Evolutionary conservation across 2,329 filamentous ascomycete species (phyloP).

Genomic region (Fusarium poae): DNA sequence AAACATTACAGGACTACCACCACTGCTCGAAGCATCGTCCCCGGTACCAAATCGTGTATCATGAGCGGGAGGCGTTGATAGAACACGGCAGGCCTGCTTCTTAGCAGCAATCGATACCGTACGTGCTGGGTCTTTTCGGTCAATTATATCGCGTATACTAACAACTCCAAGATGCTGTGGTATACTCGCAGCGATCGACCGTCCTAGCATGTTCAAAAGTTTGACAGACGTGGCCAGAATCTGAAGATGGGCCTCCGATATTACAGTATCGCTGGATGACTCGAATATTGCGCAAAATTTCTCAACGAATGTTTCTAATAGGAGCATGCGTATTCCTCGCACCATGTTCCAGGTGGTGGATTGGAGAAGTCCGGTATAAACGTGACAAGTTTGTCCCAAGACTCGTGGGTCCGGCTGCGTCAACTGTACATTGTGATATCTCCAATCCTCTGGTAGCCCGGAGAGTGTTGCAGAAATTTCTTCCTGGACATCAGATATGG

Average conservation of each 20-base stretch:
- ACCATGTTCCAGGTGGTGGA: slow-evolving; percentile 64
- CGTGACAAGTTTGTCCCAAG: slow-evolving; percentile 58
- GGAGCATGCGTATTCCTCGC: slow-evolving; percentile 60
- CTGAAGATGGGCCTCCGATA: slow-evolving; percentile 52
- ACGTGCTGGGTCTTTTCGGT: slow-evolving; percentile 33
- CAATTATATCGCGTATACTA: slow-evolving; percentile 55
- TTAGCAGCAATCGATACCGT: slow-evolving; percentile 49
- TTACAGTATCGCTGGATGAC: slow-evolving; percentile 38
- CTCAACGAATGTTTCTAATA: slow-evolving; percentile 62
- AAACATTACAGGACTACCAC: slow-evolving; percentile 54
- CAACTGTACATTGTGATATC: slow-evolving; percentile 58
- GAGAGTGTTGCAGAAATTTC: slow-evolving; percentile 58
- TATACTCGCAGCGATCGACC: slow-evolving; percentile 61
- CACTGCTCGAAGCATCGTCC: slow-evolving; percentile 23
- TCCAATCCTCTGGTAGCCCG: slow-evolving; percentile 57
- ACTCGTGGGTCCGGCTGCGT: slow-evolving; percentile 57
- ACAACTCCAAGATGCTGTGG: slow-evolving; percentile 65
- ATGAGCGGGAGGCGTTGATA: slow-evolving; percentile 43
- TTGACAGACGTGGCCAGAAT: slow-evolving; percentile 55
- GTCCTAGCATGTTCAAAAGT: slow-evolving; percentile 56
- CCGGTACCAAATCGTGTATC: slow-evolving; percentile 41
- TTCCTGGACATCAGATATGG: slow-evolving; percentile 58
- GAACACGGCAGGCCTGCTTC: slow-evolving; percentile 50
- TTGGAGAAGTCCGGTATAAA: slow-evolving; percentile 60
- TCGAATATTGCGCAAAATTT: slow-evolving; percentile 52